Conservation (phyloP, 768 basidiomycete species). For the Lactarius hengduanensis region DNA sequence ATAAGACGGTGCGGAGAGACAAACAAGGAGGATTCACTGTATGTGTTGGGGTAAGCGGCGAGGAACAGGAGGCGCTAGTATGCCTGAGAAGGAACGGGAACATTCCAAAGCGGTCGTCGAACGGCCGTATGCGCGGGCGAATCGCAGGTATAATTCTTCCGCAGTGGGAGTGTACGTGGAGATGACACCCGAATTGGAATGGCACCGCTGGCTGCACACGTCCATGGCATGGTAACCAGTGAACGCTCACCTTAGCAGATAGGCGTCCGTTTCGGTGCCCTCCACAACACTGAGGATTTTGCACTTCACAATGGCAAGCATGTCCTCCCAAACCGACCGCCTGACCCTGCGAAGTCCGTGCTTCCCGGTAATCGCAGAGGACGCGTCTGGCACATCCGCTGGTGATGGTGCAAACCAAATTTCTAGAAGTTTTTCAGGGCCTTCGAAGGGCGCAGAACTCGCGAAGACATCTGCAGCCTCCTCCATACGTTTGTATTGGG, state of each 20-base stretch:
- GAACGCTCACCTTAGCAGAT: conserved; percentile 79
- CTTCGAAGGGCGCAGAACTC: conserved; percentile 67
- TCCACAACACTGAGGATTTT: conserved; percentile 89
- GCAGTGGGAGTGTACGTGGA: not conserved
- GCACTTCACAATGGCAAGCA: conserved; percentile 96
- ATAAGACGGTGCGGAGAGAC: conserved; percentile 94
- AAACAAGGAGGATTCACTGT: conserved; percentile 97
- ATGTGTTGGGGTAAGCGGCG: conserved; percentile 25
- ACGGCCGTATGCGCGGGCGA: not conserved
- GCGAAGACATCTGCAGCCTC: not conserved
- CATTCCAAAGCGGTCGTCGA: not conserved
- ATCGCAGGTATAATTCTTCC: not conserved
- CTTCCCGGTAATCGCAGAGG: conserved; percentile 42
- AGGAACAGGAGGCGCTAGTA: conserved; percentile 12
- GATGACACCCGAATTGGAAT: not conserved
- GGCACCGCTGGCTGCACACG: not conserved
- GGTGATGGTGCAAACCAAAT: conserved; percentile 93
- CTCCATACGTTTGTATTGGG: conserved; percentile 14
- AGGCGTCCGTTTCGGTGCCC: conserved; percentile 91
- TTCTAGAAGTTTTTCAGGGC: conserved; percentile 93
- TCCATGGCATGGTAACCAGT: conserved; percentile 7
- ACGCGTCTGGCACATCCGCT: conserved; percentile 51
- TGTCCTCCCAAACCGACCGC: conserved; percentile 86
- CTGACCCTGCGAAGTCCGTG: conserved; percentile 76
- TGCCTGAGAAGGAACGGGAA: conserved; percentile 17